phyloP scores from a whole-genome alignment of 768 basidiomycete genomes.

The Calocera cornea region DNA sequence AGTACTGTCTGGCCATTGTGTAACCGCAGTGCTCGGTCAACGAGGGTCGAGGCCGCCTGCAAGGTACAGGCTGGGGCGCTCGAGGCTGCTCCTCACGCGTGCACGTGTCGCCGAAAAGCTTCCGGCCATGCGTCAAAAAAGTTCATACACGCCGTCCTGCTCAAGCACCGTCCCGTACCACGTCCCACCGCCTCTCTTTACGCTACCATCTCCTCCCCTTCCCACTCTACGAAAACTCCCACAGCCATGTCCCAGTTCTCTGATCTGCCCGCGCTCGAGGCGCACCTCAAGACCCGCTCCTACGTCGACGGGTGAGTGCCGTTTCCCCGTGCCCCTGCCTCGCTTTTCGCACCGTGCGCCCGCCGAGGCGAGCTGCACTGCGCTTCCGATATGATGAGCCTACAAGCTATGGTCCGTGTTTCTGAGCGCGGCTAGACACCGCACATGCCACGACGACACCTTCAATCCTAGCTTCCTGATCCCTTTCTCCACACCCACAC shows the following conservation, averaged over 20 bases:
- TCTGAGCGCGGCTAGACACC: constrained; percentile 82
- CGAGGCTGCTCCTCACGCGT: neutral
- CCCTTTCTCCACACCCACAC: constrained; percentile 7
- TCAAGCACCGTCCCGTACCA: no score
- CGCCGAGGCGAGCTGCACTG: constrained; percentile 7
- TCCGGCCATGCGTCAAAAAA: neutral
- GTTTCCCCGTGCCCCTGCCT: constrained; percentile 8
- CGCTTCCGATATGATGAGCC: constrained; percentile 41
- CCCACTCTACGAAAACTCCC: constrained; percentile 15
- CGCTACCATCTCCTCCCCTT: neutral
- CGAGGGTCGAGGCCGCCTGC: no score
- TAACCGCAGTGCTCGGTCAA: no score
- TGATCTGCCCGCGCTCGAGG: constrained; percentile 46
- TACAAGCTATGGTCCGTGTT: constrained; percentile 88
- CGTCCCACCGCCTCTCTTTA: neutral
- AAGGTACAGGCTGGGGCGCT: no score
- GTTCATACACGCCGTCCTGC: neutral
- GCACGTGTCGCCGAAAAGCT: neutral
- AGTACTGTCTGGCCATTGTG: no score
- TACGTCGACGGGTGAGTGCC: constrained; percentile 79
- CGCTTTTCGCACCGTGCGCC: constrained; percentile 11
- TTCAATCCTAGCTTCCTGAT: constrained; percentile 55
- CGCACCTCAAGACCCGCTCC: constrained; percentile 73
- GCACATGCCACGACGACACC: constrained; percentile 62
- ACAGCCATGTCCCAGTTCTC: constrained; percentile 16